Conservation (phyloP, 306 rosid genomes). For the Dalbergia cochinchinensis region DNA sequence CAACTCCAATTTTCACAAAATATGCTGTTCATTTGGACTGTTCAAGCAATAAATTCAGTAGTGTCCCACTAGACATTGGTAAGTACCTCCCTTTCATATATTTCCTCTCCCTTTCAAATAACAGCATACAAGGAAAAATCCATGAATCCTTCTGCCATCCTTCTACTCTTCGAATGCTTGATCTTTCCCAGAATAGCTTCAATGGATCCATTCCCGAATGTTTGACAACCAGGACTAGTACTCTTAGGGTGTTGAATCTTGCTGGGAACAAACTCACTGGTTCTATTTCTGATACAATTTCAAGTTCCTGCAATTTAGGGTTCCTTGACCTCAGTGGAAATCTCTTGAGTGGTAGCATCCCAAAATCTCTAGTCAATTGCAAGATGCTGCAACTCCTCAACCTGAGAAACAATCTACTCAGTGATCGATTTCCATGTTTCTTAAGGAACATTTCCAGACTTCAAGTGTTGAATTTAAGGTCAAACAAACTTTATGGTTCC, state of each 20-base stretch:
- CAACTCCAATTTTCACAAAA: not conserved
- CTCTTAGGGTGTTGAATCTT: conserved; percentile 22
- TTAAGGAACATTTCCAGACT: not conserved
- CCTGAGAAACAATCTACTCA: conserved; percentile 24
- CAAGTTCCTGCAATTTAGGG: not conserved
- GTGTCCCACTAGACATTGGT: conserved; percentile 6
- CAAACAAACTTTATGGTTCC: not conserved
- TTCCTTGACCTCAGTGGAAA: conserved; percentile 50
- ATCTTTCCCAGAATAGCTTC: conserved; percentile 47
- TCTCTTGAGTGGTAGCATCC: conserved; percentile 32
- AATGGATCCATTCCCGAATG: conserved; percentile 41
- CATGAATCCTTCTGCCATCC: conserved; percentile 38
- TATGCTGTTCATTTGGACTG: not conserved
- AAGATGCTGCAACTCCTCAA: not conserved
- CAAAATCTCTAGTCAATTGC: conserved; percentile 43
- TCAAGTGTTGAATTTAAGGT: conserved; percentile 4
- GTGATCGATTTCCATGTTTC: conserved; percentile 44
- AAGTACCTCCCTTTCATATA: not conserved
- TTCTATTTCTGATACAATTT: conserved; percentile 9
- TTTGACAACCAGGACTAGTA: not conserved
- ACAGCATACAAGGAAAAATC: conserved; percentile 12
- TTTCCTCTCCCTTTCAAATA: conserved; percentile 41
- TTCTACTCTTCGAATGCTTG: conserved; percentile 31
- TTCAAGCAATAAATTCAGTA: conserved; percentile 50
- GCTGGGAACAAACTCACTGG: conserved; percentile 40